Evolutionary conservation across 2,329 filamentous ascomycete species (phyloP), one percentile per base, ranked within the genome.

Genomic region (Neopestalotiopsis clavispora): DNA sequence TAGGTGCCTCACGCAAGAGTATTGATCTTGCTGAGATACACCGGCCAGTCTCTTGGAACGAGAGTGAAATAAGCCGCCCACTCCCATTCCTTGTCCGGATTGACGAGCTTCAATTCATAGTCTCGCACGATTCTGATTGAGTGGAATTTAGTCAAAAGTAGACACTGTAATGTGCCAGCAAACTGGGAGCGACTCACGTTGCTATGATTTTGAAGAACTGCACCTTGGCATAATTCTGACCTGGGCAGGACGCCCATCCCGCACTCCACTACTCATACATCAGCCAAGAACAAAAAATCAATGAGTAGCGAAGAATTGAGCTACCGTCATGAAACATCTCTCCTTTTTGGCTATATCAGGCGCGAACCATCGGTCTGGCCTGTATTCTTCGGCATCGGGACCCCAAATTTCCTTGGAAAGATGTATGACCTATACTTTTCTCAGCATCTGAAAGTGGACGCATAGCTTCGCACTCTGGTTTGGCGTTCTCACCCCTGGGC

Each of bases 311-410:
- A 9, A 12, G 4, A 13, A 17, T 14, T 28, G 23, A 74, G 69
- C 69, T 66, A 75, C 70, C 14, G 73, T 70, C 10, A 70, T 69
- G 52, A 66, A 71, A 20, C 63, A 73, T 59, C 72, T 73, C 32
- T 75, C 61, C 30, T 65, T 20, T 13, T 61, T 63, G 20, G 69
- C 71, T 28, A 68, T 66, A 23, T 70, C 65, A 1, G 57, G 59
- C 9, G 34, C 52, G 14, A 77, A 65, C 74, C 74, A 77, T 34
- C 74, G 69, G 6, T 75, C 71, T 4, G 73, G 74, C 17, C 67
- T 71, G 45, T 71, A 76, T 61, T 71, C 70, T 4, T 70, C 23
- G 14, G 73, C 72, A 65, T 75, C 72, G 5, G 67, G 45, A 1
- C 73, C 72, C 70, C 73, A 75, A 17, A 72, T 69, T 59, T 71